These are phyloP conservation scores for Allium sativum DNA, from an alignment of 106 monocot species.

Conservation along the genomic window DNA sequence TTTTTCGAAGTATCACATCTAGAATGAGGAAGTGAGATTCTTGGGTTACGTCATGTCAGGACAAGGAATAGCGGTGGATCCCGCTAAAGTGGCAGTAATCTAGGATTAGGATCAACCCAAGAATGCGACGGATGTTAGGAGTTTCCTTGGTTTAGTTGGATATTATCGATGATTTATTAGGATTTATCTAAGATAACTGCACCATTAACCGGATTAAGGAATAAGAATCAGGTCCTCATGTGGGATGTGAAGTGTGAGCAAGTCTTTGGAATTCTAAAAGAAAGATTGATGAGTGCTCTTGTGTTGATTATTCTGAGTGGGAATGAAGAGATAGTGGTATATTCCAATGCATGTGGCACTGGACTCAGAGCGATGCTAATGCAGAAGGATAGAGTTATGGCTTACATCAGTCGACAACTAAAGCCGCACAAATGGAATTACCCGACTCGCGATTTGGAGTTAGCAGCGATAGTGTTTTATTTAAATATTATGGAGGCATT, in stretches of 20 bases:
- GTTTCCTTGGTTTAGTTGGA: slow-evolving; percentile 7
- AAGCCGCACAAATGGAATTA: not conserved
- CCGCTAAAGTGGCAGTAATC: not conserved
- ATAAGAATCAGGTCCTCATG: no score
- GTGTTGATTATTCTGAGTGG: not conserved
- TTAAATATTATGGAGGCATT: slow-evolving; percentile 3
- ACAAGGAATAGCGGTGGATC: not conserved
- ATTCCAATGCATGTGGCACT: not conserved
- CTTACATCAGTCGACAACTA: not conserved
- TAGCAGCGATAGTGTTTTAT: not conserved
- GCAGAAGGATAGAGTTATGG: not conserved
- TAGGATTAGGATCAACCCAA: not conserved
- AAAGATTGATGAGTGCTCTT: not conserved
- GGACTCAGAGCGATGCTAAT: not conserved
- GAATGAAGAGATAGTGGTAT: not conserved
- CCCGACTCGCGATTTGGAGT: not conserved
- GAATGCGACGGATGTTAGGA: not conserved
- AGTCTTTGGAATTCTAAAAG: not conserved
- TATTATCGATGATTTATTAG: no score
- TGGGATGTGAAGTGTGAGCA: not conserved
- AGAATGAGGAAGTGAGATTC: no score
- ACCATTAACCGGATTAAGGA: no score
- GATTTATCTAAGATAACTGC: no score
- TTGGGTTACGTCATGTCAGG: not conserved
- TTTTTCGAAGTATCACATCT: no score